Percentiles rank a stretch among this genome's conserved stretches.
Evolutionary conservation across 2,329 filamentous ascomycete species (phyloP).

Genomic region (Lecanosticta acicola): DNA sequence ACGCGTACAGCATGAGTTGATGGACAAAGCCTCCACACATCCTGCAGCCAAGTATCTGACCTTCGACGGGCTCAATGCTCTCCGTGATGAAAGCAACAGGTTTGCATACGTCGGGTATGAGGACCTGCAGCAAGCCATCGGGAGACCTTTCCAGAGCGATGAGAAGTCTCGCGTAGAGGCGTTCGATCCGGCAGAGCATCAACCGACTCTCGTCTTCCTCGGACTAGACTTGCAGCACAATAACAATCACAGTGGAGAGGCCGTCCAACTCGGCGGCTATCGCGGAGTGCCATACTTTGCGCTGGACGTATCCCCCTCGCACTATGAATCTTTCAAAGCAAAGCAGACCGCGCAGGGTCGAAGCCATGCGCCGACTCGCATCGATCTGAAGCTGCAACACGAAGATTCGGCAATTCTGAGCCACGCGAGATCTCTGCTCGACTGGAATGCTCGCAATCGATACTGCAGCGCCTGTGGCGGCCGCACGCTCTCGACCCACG

Average conservation of each 20-base stretch:
- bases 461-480: constrained; percentile 20
- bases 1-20: constrained; percentile 14
- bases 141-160: constrained; percentile 15
- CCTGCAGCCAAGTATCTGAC: constrained; percentile 18
- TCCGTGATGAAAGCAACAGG: constrained; percentile 11
- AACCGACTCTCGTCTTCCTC: constrained; percentile 19
- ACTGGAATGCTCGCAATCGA: constrained; percentile 19
- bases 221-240: constrained; percentile 22
- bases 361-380: constrained; percentile 7
- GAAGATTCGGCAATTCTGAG: constrained; percentile 18
- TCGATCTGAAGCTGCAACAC: constrained; percentile 6
- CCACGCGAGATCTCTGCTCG: constrained; percentile 19
- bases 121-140: constrained; percentile 15
- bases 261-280: constrained; percentile 16
- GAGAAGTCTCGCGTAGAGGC: constrained; percentile 18
- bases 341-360: constrained; percentile 12
- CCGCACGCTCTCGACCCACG: constrained; percentile 17
- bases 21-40: constrained; percentile 19
- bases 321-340: constrained; percentile 15
- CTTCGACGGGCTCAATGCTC: constrained; percentile 17
- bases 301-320: constrained; percentile 15
- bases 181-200: constrained; percentile 16
- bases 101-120: constrained; percentile 15
- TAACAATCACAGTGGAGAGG: constrained; percentile 8
- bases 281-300: constrained; percentile 20